phyloP scores from a whole-genome alignment of 768 basidiomycete species.

The Holtermanniella nyarrowii region DNA sequence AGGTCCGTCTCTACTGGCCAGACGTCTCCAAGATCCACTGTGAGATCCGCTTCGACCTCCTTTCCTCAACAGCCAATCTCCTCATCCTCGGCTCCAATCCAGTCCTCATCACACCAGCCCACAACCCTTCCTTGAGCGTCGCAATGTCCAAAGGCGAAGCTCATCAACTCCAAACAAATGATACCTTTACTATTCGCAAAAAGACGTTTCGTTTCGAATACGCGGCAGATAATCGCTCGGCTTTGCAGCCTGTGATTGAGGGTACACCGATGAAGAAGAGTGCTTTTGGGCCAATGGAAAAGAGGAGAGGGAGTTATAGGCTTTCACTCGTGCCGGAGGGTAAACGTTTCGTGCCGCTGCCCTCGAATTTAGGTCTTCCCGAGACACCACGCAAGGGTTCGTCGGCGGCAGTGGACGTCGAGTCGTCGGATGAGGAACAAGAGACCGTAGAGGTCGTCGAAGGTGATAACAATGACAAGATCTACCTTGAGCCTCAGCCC shows the following conservation, averaged over 20 bases:
- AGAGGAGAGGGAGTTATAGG: background rate
- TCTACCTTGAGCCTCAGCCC: background rate
- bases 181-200: constrained; percentile 33
- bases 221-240: constrained; percentile 1
- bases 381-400: background rate
- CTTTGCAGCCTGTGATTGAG: constrained; percentile 8
- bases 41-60: constrained; percentile 32
- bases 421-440: background rate
- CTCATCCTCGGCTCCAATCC: constrained; percentile 28
- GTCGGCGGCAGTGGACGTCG: too few species aligned
- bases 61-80: constrained; percentile 20
- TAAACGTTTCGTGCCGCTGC: background rate
- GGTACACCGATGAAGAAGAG: background rate
- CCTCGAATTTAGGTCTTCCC: constrained; percentile 1
- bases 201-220: constrained; percentile 39
- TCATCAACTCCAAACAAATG: constrained; percentile 17
- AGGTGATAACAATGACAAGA: background rate
- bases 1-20: constrained; percentile 35
- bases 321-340: background rate
- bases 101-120: constrained; percentile 10
- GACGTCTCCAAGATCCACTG: constrained; percentile 37
- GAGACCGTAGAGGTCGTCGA: background rate
- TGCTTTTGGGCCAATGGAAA: too few species aligned
- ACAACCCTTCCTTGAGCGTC: constrained; percentile 12
- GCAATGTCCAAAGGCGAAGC: constrained; percentile 12